These are phyloP conservation scores for Tylopilus sp. DNA, from an alignment of 1,284 basidiomycete species.

Conservation along the genomic window DNA sequence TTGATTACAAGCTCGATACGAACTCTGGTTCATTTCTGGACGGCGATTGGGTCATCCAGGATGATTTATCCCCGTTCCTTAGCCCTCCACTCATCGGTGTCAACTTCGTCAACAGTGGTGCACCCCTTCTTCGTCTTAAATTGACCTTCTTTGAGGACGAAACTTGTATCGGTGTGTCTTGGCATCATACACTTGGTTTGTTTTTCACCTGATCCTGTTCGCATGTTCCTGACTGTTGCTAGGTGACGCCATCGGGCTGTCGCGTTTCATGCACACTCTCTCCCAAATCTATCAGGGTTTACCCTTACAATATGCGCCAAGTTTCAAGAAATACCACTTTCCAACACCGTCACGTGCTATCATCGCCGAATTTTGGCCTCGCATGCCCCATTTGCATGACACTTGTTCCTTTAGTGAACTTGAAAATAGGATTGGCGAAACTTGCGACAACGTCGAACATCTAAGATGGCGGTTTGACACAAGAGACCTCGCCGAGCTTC, in stretches of 20 bases:
- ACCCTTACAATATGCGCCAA: slow-evolving; percentile 7
- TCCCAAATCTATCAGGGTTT: slow-evolving; percentile 25
- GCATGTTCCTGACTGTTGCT: not conserved
- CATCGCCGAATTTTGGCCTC: not conserved
- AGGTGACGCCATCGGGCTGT: slow-evolving; percentile 31
- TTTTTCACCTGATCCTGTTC: not conserved
- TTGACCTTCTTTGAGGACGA: slow-evolving; percentile 22
- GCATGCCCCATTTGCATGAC: slow-evolving; percentile 6
- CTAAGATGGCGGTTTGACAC: slow-evolving; percentile 19
- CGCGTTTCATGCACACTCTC: slow-evolving; percentile 27
- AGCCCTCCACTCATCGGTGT: slow-evolving; percentile 1
- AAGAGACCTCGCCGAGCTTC: slow-evolving; percentile 13
- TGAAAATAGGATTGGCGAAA: not conserved
- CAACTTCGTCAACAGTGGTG: slow-evolving; percentile 4
- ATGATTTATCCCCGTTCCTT: slow-evolving; percentile 21
- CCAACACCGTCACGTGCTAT: not conserved
- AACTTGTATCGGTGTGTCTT: slow-evolving; percentile 32
- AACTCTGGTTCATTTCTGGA: slow-evolving; percentile 8
- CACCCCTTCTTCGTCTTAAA: slow-evolving; percentile 29
- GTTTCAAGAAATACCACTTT: slow-evolving; percentile 23
- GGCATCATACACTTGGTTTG: slow-evolving; percentile 30
- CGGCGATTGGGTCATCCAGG: slow-evolving; percentile 26
- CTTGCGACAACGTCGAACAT: not conserved
- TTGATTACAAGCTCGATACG: slow-evolving; percentile 4
- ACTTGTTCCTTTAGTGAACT: not conserved